These are phyloP conservation scores for Grigorovia humatica DNA, from an alignment of 805 yeast species.

Conservation along the genomic window DNA sequence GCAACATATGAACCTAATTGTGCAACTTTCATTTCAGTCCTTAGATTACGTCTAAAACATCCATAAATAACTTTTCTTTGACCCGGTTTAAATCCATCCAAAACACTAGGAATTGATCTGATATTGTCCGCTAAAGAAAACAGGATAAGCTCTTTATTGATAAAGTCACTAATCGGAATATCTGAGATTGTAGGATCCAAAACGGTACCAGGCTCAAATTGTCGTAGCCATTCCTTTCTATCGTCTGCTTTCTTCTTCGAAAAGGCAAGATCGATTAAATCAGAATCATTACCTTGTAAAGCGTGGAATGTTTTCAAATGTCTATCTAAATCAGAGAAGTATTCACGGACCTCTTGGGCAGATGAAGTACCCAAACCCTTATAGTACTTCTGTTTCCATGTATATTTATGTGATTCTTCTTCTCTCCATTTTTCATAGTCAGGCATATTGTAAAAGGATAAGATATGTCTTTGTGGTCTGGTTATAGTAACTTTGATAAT, in stretches of 20 bases:
- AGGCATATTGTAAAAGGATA: slow-evolving; percentile 88
- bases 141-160: slow-evolving; percentile 86
- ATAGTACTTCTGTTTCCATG: slow-evolving; percentile 92
- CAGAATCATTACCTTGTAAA: slow-evolving; percentile 66
- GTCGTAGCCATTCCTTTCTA: slow-evolving; percentile 92
- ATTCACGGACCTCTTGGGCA: slow-evolving; percentile 73
- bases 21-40: slow-evolving; percentile 75
- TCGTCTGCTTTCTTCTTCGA: slow-evolving; percentile 94
- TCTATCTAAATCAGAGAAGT: slow-evolving; percentile 72
- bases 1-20: slow-evolving; percentile 84
- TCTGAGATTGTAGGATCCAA: slow-evolving; percentile 64
- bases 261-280: slow-evolving; percentile 80
- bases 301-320: slow-evolving; percentile 82
- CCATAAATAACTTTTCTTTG: slow-evolving; percentile 90
- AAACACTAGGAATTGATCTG: slow-evolving; percentile 85
- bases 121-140: slow-evolving; percentile 96
- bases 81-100: slow-evolving; percentile 96
- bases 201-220: slow-evolving; percentile 85
- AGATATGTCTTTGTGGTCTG: slow-evolving; percentile 45
- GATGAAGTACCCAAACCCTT: slow-evolving; percentile 97
- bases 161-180: slow-evolving; percentile 88
- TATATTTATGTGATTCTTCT: slow-evolving; percentile 56
- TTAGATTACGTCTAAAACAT: slow-evolving; percentile 69
- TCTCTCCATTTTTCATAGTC: slow-evolving; percentile 93
- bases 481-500: slow-evolving; percentile 81